Percentiles rank a stretch among this genome's conserved stretches.
Evolutionary conservation across 805 yeast species (phyloP).

Genomic region (Candida qinlingensis): DNA sequence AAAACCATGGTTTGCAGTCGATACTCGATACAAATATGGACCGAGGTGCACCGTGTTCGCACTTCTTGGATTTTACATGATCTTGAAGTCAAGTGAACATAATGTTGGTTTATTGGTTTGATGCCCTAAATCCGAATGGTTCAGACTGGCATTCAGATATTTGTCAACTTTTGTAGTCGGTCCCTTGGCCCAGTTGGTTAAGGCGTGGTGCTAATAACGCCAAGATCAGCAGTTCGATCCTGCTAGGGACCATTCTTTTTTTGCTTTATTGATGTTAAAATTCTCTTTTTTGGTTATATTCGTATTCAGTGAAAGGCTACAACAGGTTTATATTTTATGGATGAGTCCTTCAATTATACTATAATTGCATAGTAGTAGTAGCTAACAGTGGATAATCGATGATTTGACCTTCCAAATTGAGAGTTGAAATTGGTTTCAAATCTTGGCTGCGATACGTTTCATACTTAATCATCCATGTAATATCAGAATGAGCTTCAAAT

Average conservation of each 20-base stretch:
- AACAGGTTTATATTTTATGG: too few relatives aligned
- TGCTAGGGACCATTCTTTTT: slow-evolving; percentile 62
- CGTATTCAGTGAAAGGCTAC: too few relatives aligned
- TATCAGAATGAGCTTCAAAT: slow-evolving; percentile 20
- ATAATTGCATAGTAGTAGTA: too few relatives aligned
- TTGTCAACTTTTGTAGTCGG: slow-evolving; percentile 14
- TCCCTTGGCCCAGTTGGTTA: slow-evolving; percentile 59
- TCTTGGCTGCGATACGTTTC: slow-evolving; percentile 4
- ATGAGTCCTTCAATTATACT: not conserved
- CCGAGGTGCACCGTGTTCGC: too few relatives aligned
- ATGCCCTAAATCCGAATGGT: too few relatives aligned
- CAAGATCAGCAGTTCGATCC: slow-evolving; percentile 82
- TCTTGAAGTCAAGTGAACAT: too few relatives aligned
- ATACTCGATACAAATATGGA: too few relatives aligned
- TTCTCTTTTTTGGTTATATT: too few relatives aligned
- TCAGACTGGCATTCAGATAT: too few relatives aligned
- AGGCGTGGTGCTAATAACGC: slow-evolving; percentile 53
- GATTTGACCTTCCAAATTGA: not conserved
- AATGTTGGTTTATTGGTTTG: too few relatives aligned
- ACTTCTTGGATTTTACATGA: too few relatives aligned
- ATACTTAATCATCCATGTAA: slow-evolving; percentile 23
- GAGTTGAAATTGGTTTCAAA: not conserved
- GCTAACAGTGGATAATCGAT: not conserved
- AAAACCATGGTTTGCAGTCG: too few relatives aligned
- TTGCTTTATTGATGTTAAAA: not conserved